Percentiles rank a stretch among this genome's conserved stretches.
Conservation (phyloP, 73 alveolate genomes). For the Tetrahymena malaccensis region DNA sequence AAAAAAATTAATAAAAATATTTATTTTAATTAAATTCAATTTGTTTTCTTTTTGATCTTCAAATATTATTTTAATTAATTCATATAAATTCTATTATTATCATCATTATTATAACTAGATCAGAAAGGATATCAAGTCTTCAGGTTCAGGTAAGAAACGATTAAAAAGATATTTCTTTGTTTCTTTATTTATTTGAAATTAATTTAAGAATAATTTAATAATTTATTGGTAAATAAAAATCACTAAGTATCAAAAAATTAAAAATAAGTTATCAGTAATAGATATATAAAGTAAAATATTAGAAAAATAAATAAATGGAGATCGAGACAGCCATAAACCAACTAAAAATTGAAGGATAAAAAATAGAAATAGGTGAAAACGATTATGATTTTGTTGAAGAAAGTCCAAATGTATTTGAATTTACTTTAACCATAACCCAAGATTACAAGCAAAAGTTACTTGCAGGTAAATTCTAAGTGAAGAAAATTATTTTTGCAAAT, state of each 20-base stretch:
- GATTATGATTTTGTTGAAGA: not conserved
- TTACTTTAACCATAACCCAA: not conserved
- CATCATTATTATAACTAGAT: not conserved
- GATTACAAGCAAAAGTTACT: not conserved
- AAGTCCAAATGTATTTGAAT: not conserved
- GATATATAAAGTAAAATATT: not conserved
- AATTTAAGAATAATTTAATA: not conserved
- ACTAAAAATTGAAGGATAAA: not conserved
- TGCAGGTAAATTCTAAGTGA: not conserved
- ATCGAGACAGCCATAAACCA: not conserved
- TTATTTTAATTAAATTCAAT: too few species aligned
- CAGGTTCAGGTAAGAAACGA: not conserved
- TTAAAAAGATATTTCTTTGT: not conserved
- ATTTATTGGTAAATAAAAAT: not conserved
- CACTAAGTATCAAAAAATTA: not conserved
- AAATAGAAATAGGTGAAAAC: not conserved
- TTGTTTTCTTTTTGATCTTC: not conserved
- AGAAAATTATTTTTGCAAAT: not conserved
- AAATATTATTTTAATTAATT: not conserved
- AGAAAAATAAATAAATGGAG: not conserved
- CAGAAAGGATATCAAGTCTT: not conserved
- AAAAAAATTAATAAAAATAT: too few species aligned
- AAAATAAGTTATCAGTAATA: not conserved
- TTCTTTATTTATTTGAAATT: not conserved
- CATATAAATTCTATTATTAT: not conserved